A percentile compares a stretch with the other conserved stretches of the same genome.
Conservation (phyloP, 352 stramenopile species). For the Globisporangium rhizosaccharum region DNA sequence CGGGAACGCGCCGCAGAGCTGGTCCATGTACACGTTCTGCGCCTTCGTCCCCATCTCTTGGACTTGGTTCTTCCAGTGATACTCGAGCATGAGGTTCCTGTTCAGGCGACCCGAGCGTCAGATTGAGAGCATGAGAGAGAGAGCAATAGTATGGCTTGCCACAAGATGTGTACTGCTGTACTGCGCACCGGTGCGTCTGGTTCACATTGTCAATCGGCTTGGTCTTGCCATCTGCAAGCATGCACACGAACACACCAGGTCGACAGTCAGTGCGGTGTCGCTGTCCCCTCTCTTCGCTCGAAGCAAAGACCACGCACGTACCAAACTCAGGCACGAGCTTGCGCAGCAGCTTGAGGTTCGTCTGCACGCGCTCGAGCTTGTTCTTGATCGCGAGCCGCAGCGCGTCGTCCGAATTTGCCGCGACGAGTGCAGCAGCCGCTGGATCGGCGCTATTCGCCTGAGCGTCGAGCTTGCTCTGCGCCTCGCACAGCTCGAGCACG, state of each 20-base stretch:
- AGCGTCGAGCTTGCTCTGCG: constrained; percentile 54
- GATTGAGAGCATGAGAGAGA: not conserved
- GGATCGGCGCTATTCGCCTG: constrained; percentile 13
- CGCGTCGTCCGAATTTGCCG: constrained; percentile 42
- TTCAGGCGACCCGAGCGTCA: not conserved
- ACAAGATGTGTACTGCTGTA: not conserved
- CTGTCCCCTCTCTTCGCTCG: not conserved
- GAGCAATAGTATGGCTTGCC: not conserved
- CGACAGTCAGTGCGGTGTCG: not conserved
- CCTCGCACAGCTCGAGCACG: constrained; percentile 76
- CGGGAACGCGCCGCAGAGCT: constrained; percentile 62
- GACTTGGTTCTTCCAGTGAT: constrained; percentile 87
- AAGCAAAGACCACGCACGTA: constrained; percentile 18
- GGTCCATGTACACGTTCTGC: constrained; percentile 76
- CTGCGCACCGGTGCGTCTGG: constrained; percentile 62
- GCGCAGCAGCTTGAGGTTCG: constrained; percentile 78
- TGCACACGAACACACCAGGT: too few species aligned
- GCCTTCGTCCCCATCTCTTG: constrained; percentile 83
- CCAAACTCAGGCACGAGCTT: constrained; percentile 82
- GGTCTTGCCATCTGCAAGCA: constrained; percentile 64
- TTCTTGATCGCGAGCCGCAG: constrained; percentile 77
- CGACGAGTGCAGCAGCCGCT: constrained; percentile 1
- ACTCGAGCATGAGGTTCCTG: constrained; percentile 85
- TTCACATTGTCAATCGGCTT: constrained; percentile 83
- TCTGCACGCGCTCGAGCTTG: constrained; percentile 83